phyloP scores from a whole-genome alignment of 148 eudicot genomes.

The Oxyria digyna region DNA sequence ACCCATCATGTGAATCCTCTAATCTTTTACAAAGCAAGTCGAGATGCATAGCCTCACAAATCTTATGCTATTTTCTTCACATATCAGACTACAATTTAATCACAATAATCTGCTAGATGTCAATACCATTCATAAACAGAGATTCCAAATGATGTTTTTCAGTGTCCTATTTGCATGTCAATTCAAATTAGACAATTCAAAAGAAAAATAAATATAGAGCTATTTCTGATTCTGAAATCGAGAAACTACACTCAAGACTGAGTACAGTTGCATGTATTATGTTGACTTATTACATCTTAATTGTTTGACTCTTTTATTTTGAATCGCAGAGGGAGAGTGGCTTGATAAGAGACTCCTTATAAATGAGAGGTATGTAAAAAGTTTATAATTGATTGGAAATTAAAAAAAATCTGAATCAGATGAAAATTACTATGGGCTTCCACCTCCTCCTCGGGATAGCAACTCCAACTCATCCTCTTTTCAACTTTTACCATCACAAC shows the following conservation, averaged over 20 bases:
- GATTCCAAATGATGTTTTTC: background rate
- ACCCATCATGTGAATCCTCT: background rate
- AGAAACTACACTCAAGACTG: background rate
- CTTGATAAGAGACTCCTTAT: too few relatives aligned
- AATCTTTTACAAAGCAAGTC: conserved; percentile 1
- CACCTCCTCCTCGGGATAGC: too few relatives aligned
- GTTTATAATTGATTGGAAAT: too few relatives aligned
- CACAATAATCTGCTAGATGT: background rate
- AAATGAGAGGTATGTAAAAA: too few relatives aligned
- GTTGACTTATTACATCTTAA: too few relatives aligned
- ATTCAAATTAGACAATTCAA: background rate
- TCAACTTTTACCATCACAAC: too few relatives aligned
- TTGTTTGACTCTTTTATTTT: too few relatives aligned
- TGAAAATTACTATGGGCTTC: too few relatives aligned
- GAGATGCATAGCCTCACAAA: conserved; percentile 1
- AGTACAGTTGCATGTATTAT: too few relatives aligned
- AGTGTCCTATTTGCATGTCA: background rate
- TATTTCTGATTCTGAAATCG: background rate
- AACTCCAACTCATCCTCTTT: too few relatives aligned
- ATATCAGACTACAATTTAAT: conserved; percentile 5
- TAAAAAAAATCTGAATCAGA: too few relatives aligned
- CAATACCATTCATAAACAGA: background rate
- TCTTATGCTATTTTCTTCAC: background rate
- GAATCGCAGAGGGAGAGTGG: too few relatives aligned
- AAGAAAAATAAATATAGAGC: background rate